These are phyloP conservation scores for Ogataea saltuana DNA, from an alignment of 805 yeast genomes.

Conservation along the genomic window DNA sequence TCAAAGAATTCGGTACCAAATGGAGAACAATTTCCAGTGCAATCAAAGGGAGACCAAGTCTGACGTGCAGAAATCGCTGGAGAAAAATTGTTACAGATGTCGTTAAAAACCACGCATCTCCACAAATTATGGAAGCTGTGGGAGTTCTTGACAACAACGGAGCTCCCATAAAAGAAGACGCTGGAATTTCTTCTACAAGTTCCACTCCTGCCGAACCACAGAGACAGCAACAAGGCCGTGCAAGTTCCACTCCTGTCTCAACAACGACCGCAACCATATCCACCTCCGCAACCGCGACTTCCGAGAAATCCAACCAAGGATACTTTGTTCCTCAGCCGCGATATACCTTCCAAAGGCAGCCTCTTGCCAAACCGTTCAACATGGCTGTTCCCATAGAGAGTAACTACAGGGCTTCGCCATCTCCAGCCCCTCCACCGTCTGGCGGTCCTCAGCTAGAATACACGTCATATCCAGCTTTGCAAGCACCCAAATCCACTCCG, in stretches of 20 bases:
- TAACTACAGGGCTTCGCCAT: slow-evolving; percentile 11
- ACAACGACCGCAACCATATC: neutral
- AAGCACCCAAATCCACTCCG: slow-evolving; percentile 16
- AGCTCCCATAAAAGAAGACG: neutral
- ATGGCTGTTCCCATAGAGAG: slow-evolving; percentile 12
- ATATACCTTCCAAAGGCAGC: slow-evolving; percentile 22
- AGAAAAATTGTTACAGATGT: slow-evolving; percentile 79
- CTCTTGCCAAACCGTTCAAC: slow-evolving; percentile 15
- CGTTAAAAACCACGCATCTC: slow-evolving; percentile 62
- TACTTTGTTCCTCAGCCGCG: slow-evolving; percentile 5
- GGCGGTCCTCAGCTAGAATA: neutral
- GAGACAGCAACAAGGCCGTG: slow-evolving; percentile 1
- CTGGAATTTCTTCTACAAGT: slow-evolving; percentile 6
- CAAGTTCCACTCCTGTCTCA: neutral
- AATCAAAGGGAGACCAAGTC: slow-evolving; percentile 78
- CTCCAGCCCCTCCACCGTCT: slow-evolving; percentile 10
- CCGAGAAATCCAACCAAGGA: neutral
- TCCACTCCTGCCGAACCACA: slow-evolving; percentile 6
- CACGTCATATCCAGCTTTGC: neutral
- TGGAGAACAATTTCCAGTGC: slow-evolving; percentile 81
- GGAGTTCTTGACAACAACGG: slow-evolving; percentile 35
- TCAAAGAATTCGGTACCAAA: slow-evolving; percentile 74
- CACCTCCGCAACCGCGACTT: neutral
- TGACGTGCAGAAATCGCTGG: slow-evolving; percentile 93
- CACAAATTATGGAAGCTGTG: slow-evolving; percentile 57